phyloP scores from a whole-genome alignment of 805 yeast genomes.

The Saccharomycopsis olivae region DNA sequence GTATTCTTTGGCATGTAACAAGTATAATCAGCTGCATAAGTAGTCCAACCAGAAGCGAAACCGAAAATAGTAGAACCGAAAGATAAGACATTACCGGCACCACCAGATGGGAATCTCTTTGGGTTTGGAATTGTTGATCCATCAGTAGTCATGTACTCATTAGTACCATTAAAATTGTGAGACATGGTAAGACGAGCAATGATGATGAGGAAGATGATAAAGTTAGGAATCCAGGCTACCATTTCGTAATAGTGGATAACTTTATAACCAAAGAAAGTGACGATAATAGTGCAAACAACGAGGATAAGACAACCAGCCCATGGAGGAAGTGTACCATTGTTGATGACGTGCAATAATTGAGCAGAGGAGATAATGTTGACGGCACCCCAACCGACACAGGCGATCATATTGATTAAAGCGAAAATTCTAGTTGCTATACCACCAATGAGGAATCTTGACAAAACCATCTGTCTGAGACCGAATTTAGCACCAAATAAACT shows the following conservation, averaged over 20 bases:
- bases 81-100: constrained; percentile 66
- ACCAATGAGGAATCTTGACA: constrained; percentile 73
- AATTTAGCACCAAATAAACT: constrained; percentile 74
- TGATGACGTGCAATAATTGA: constrained; percentile 68
- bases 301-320: constrained; percentile 86
- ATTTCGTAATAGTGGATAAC: constrained; percentile 76
- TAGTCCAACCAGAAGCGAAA: constrained; percentile 90
- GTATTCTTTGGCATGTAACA: constrained; percentile 70
- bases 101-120: constrained; percentile 38
- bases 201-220: constrained; percentile 61
- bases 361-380: constrained; percentile 87
- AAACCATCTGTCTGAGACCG: constrained; percentile 81
- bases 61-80: constrained; percentile 81
- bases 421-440: constrained; percentile 64
- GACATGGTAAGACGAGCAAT: constrained; percentile 67
- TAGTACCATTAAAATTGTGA: constrained; percentile 40
- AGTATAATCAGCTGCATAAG: constrained; percentile 87
- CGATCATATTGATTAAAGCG: constrained; percentile 65
- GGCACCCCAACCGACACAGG: constrained; percentile 94
- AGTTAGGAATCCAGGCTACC: constrained; percentile 82
- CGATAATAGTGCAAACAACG: constrained; percentile 53
- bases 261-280: constrained; percentile 77
- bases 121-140: no score
- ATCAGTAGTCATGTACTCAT: constrained; percentile 17
- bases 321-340: constrained; percentile 58